Conservation (phyloP, 1,139 yeast species). For the Yamadazyma dushanensis region DNA sequence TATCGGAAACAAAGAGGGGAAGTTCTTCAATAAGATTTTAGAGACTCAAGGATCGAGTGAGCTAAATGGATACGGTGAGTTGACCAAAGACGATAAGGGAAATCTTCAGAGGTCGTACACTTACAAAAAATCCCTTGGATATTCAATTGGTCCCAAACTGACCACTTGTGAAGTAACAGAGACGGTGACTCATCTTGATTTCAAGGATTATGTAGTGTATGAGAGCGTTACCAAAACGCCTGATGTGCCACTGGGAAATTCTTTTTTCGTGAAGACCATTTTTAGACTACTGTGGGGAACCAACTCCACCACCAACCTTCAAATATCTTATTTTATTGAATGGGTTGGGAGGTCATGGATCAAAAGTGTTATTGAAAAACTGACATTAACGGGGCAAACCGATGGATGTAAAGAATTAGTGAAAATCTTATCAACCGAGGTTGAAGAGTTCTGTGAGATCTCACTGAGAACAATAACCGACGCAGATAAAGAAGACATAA, state of each 20-base stretch:
- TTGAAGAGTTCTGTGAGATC: constrained; percentile 4
- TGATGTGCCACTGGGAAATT: constrained; percentile 60
- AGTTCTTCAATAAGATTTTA: constrained; percentile 42
- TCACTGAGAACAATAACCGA: neutral
- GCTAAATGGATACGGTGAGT: constrained; percentile 41
- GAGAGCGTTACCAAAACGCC: constrained; percentile 49
- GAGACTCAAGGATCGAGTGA: constrained; percentile 50
- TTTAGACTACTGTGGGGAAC: constrained; percentile 51
- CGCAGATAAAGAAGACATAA: neutral
- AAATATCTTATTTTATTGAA: constrained; percentile 44
- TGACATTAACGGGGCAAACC: constrained; percentile 48
- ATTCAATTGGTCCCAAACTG: constrained; percentile 58
- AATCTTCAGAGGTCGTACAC: constrained; percentile 35
- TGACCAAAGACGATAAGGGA: constrained; percentile 34
- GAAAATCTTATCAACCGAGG: constrained; percentile 28
- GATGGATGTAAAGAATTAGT: constrained; percentile 37
- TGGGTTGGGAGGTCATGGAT: constrained; percentile 64
- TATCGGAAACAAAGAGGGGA: constrained; percentile 42
- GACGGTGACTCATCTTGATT: constrained; percentile 41
- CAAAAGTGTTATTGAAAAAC: constrained; percentile 53
- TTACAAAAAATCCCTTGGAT: constrained; percentile 50
- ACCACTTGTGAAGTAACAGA: constrained; percentile 54
- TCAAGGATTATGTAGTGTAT: constrained; percentile 35
- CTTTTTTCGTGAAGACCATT: constrained; percentile 51
- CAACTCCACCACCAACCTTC: constrained; percentile 39